Evolutionary conservation across 768 basidiomycete genomes (phyloP).

Genomic region (Erythrobasidium yunnanense): DNA sequence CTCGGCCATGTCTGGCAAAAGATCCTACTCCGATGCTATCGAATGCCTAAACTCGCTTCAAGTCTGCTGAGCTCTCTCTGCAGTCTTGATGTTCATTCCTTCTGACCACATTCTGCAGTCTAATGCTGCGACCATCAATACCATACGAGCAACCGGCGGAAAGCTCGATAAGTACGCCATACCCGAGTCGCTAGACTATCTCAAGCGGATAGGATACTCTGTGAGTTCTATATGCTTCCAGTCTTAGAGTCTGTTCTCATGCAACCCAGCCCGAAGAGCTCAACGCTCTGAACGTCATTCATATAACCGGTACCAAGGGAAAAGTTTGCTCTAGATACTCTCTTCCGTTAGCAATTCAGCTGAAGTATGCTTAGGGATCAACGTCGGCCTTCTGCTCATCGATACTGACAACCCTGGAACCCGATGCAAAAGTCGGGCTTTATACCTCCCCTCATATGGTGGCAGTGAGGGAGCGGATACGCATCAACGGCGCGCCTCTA

Average conservation of each 20-base stretch:
- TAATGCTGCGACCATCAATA: conserved; percentile 85
- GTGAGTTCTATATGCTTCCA: too few relatives aligned
- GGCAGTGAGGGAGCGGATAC: conserved; percentile 87
- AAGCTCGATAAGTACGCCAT: conserved; percentile 55
- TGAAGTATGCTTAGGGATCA: conserved; percentile 44
- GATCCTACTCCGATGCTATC: conserved; percentile 40
- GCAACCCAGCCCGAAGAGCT: conserved; percentile 2
- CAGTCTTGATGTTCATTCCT: background rate
- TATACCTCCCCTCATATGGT: conserved; percentile 96
- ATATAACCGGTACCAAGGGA: conserved; percentile 29
- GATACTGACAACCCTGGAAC: conserved; percentile 62
- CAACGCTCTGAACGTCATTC: conserved; percentile 24
- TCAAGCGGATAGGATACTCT: conserved; percentile 70
- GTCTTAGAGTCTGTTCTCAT: too few relatives aligned
- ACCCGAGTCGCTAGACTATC: conserved; percentile 80
- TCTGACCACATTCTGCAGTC: too few relatives aligned
- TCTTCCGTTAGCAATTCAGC: background rate
- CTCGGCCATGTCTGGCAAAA: background rate
- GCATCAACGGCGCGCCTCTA: conserved; percentile 79
- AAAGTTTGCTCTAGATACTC: conserved; percentile 12
- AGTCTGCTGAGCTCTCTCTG: background rate
- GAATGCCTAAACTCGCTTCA: conserved; percentile 41
- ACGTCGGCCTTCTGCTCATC: conserved; percentile 87
- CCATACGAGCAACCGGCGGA: conserved; percentile 62
- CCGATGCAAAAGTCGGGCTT: conserved; percentile 72